Evolutionary conservation across 441 rosid genomes (phyloP).

Genomic region (Adansonia gregorii): DNA sequence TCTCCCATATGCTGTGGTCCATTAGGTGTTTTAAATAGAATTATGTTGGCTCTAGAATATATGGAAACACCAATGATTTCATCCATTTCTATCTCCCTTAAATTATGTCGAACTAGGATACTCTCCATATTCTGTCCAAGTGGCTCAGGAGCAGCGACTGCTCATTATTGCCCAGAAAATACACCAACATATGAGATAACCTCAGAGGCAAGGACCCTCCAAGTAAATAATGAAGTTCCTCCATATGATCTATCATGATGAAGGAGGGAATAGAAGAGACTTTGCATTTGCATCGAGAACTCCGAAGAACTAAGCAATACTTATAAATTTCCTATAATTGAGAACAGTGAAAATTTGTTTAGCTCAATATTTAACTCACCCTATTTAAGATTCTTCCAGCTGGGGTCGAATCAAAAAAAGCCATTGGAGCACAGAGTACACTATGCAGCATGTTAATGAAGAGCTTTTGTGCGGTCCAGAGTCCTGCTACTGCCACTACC

Average conservation of each 20-base stretch:
- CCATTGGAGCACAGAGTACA: slow-evolving; percentile 85
- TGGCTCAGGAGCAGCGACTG: neutral
- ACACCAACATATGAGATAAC: neutral
- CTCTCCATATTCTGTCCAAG: neutral
- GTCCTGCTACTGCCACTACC: slow-evolving; percentile 71
- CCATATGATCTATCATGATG: neutral
- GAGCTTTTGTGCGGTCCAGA: slow-evolving; percentile 78
- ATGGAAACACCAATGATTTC: neutral
- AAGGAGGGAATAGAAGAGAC: neutral
- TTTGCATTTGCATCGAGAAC: neutral
- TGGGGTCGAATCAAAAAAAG: slow-evolving; percentile 96
- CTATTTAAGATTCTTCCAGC: slow-evolving; percentile 95
- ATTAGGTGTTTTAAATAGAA: neutral
- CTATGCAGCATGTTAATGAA: slow-evolving; percentile 83
- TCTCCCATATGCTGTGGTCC: neutral
- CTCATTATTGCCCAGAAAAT: neutral
- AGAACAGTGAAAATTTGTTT: neutral
- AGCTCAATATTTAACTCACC: slow-evolving; percentile 46
- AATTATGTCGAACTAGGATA: neutral
- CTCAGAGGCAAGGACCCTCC: neutral
- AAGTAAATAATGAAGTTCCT: neutral
- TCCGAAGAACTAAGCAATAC: neutral
- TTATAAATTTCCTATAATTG: neutral
- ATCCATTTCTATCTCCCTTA: neutral
- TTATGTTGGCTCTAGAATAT: neutral